Conservation (phyloP, 352 stramenopile genomes). For the Phytopythium helicoides region DNA sequence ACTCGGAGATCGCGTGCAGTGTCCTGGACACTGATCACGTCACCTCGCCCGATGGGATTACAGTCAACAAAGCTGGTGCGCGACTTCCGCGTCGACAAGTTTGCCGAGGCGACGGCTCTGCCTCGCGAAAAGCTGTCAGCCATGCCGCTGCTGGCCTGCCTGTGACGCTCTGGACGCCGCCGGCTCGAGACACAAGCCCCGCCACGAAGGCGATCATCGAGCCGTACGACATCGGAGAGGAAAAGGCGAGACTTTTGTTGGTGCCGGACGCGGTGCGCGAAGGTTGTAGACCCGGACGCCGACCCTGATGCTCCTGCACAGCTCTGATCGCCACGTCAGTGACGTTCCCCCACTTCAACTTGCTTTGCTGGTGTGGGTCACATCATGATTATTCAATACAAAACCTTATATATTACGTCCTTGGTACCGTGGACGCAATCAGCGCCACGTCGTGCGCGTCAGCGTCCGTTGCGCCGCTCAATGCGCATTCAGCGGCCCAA, state of each 20-base stretch:
- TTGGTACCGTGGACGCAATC: background rate
- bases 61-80: constrained; percentile 36
- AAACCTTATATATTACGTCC: background rate
- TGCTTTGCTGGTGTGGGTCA: background rate
- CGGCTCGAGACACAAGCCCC: constrained; percentile 1
- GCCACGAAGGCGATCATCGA: constrained; percentile 26
- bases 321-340: background rate
- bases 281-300: constrained; percentile 37
- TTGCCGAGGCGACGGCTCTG: constrained; percentile 42
- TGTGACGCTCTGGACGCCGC: constrained; percentile 33
- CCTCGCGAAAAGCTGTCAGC: constrained; percentile 6
- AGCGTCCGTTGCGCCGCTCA: background rate
- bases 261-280: constrained; percentile 32
- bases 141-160: constrained; percentile 18
- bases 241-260: constrained; percentile 26
- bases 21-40: constrained; percentile 44
- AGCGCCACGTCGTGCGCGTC: constrained; percentile 6
- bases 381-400: background rate
- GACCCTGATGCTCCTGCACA: constrained; percentile 1
- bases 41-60: constrained; percentile 28
- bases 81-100: constrained; percentile 53
- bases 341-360: background rate
- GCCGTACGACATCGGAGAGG: constrained; percentile 22
- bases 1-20: constrained; percentile 60
- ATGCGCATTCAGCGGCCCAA: background rate